Evolutionary conservation across 257 asterid genomes (phyloP).

Genomic region (Parsonsia alboflavescens): DNA sequence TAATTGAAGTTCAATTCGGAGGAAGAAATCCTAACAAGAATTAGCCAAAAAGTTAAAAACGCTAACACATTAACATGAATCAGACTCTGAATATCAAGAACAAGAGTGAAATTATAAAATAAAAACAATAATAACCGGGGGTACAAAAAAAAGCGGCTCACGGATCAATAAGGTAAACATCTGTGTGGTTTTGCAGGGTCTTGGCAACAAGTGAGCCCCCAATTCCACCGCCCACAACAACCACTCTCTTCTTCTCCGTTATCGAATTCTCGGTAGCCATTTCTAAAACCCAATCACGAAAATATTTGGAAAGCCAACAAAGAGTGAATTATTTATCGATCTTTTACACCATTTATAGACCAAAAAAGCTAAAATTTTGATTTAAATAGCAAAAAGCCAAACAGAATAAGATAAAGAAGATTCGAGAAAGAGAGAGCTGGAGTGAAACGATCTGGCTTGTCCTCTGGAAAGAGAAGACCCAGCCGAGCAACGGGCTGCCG

Average conservation of each 20-base stretch:
- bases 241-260: conserved; percentile 57
- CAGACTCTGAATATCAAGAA: background rate
- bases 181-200: conserved; percentile 47
- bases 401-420: background rate
- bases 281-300: background rate
- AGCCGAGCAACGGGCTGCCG: background rate
- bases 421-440: background rate
- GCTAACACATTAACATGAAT: background rate
- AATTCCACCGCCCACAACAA: conserved; percentile 78
- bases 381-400: background rate
- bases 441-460: background rate
- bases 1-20: background rate
- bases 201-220: conserved; percentile 69
- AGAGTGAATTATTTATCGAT: conserved; percentile 2
- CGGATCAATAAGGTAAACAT: conserved; percentile 73
- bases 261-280: conserved; percentile 20
- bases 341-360: background rate
- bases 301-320: conserved; percentile 12
- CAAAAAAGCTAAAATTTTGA: background rate
- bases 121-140: background rate
- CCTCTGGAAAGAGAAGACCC: background rate
- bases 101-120: background rate
- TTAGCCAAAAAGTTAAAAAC: background rate
- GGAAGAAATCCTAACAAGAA: background rate
- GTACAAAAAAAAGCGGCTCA: conserved; percentile 31